Evolutionary conservation across 2,329 filamentous ascomycete genomes (phyloP).

Genomic region (Trichoderma cornu-damae): DNA sequence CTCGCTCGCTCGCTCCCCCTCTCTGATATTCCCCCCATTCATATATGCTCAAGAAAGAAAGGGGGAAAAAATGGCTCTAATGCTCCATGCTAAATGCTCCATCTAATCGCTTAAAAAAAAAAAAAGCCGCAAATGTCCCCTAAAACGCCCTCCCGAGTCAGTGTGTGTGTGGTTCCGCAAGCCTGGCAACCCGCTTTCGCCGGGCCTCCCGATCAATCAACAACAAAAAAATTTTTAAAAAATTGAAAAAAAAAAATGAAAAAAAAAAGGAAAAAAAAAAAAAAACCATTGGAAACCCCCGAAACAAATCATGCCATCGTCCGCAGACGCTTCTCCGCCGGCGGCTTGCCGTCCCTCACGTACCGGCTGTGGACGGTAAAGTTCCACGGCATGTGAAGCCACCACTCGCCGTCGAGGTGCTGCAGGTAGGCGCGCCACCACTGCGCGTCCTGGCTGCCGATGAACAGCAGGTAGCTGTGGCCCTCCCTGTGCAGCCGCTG

Average conservation of each 20-base stretch:
- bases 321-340: constrained; percentile 1
- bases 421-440: constrained; percentile 28
- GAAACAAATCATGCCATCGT: not conserved
- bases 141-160: no score
- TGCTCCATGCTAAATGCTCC: no score
- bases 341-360: constrained; percentile 9
- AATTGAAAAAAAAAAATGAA: no score
- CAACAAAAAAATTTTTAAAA: no score
- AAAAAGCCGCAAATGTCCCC: no score
- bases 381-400: constrained; percentile 28
- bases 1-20: no score
- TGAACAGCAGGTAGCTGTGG: constrained; percentile 26
- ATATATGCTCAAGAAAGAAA: no score
- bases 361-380: constrained; percentile 22
- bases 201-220: constrained; percentile 12
- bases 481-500: constrained; percentile 22
- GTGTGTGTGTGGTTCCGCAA: no score
- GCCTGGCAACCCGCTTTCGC: not conserved
- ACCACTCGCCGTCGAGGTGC: constrained; percentile 27
- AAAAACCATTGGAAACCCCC: no score
- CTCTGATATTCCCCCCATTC: no score
- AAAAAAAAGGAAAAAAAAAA: not conserved
- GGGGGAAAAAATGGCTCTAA: no score
- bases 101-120: no score
- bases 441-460: constrained; percentile 27